These are phyloP conservation scores for Dactylellina leptospora DNA, from an alignment of 2,329 filamentous ascomycete species.

Conservation along the genomic window DNA sequence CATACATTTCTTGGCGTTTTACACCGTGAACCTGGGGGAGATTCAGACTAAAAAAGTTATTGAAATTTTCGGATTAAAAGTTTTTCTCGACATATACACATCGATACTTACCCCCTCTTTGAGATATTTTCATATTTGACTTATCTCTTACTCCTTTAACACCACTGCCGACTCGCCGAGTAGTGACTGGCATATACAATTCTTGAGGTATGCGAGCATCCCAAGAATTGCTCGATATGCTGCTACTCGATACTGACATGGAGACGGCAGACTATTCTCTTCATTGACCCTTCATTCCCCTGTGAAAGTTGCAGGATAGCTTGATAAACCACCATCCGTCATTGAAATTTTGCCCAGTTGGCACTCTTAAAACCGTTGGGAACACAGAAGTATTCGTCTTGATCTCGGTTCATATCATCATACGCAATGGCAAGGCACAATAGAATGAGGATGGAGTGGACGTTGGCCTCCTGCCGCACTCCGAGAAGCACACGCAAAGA, in stretches of 20 bases:
- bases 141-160: constrained; percentile 8
- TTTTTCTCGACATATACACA: constrained; percentile 11
- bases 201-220: constrained; percentile 54
- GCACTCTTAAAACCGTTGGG: constrained; percentile 7
- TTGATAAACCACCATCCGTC: constrained; percentile 2
- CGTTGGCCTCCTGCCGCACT: constrained; percentile 43
- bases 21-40: constrained; percentile 23
- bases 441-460: constrained; percentile 53
- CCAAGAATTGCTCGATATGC: constrained; percentile 51
- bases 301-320: constrained; percentile 31
- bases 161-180: constrained; percentile 35
- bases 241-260: constrained; percentile 53
- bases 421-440: constrained; percentile 45
- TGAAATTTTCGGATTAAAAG: constrained; percentile 32
- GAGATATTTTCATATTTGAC: constrained; percentile 4
- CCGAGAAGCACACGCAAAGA: constrained; percentile 45
- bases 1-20: constrained; percentile 49
- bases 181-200: constrained; percentile 48
- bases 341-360: constrained; percentile 13
- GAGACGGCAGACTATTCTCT: constrained; percentile 42
- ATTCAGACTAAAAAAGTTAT: constrained; percentile 39
- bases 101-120: background rate
- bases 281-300: constrained; percentile 11
- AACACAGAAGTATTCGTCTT: background rate
- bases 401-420: constrained; percentile 3